Conservation (phyloP, 2,329 filamentous ascomycete species). For the Diaporthe velutina region DNA sequence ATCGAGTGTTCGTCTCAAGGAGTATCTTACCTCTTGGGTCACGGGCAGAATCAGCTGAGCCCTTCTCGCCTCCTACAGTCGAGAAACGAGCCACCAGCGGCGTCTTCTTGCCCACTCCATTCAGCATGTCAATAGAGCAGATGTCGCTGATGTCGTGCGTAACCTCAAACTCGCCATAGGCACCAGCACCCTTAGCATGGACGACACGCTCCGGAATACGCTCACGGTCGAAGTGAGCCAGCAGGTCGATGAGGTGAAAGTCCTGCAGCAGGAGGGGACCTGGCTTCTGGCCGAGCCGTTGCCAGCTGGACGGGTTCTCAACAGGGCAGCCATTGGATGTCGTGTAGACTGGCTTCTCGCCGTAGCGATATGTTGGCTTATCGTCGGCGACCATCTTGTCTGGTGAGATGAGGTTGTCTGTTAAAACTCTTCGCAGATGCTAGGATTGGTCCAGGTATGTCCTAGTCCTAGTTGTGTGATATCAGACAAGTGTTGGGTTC, state of each 20-base stretch:
- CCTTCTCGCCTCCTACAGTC: constrained; percentile 79
- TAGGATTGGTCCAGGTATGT: not conserved
- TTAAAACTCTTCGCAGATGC: constrained; percentile 34
- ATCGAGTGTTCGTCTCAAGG: not conserved
- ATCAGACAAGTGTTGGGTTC: not conserved
- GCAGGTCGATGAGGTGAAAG: constrained; percentile 74
- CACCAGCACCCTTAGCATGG: constrained; percentile 46
- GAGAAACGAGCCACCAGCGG: constrained; percentile 79
- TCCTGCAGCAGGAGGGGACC: constrained; percentile 74
- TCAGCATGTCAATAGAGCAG: not conserved
- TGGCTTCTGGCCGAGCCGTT: constrained; percentile 62
- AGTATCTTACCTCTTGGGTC: constrained; percentile 72
- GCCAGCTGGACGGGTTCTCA: constrained; percentile 59
- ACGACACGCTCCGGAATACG: constrained; percentile 46
- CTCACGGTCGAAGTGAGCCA: constrained; percentile 65
- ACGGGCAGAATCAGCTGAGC: constrained; percentile 81
- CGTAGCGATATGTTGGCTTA: constrained; percentile 64
- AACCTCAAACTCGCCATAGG: constrained; percentile 45
- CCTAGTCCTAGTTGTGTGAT: not conserved
- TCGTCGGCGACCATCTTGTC: constrained; percentile 58
- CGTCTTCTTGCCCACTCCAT: constrained; percentile 56
- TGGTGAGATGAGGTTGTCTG: constrained; percentile 22
- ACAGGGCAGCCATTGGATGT: constrained; percentile 72
- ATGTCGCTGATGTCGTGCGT: constrained; percentile 42
- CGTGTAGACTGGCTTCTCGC: constrained; percentile 70